These are phyloP conservation scores for Trichoderma virens DNA, from an alignment of 495 filamentous ascomycete genomes.

Conservation along the genomic window DNA sequence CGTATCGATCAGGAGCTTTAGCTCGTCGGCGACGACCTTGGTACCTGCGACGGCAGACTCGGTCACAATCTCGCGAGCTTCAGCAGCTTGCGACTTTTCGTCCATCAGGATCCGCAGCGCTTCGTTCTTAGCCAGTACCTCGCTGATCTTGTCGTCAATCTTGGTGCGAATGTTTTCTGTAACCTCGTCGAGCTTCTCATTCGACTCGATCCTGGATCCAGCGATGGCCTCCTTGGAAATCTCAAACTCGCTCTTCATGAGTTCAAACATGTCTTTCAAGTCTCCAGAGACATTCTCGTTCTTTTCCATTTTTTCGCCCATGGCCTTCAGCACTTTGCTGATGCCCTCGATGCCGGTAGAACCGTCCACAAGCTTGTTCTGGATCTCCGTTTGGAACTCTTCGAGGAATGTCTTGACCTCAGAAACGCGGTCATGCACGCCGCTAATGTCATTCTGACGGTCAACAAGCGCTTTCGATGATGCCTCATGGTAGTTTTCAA, in stretches of 20 bases:
- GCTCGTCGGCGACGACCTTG: constrained; percentile 74
- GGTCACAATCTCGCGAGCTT: constrained; percentile 56
- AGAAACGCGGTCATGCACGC: constrained; percentile 40
- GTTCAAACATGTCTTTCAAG: constrained; percentile 72
- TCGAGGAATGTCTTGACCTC: constrained; percentile 45
- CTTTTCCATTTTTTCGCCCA: constrained; percentile 52
- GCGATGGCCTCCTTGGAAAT: constrained; percentile 61
- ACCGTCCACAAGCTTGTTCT: constrained; percentile 44
- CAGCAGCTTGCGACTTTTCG: constrained; percentile 58
- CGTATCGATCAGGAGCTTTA: constrained; percentile 73
- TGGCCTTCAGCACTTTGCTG: constrained; percentile 51
- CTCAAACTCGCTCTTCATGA: constrained; percentile 74
- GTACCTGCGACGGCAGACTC: constrained; percentile 62
- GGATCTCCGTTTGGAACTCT: constrained; percentile 40
- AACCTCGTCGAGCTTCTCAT: constrained; percentile 64
- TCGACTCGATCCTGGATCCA: constrained; percentile 61
- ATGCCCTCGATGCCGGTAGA: constrained; percentile 40
- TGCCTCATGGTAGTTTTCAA: constrained; percentile 59
- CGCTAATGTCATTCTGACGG: constrained; percentile 48
- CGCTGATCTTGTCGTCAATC: constrained; percentile 70
- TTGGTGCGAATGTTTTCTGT: constrained; percentile 65
- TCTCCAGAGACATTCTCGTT: constrained; percentile 48
- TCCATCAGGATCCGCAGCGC: constrained; percentile 65
- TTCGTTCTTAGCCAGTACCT: constrained; percentile 74
- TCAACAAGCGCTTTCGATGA: constrained; percentile 76